These are phyloP conservation scores for Prunus fruticosa DNA, from an alignment of 306 rosid genomes.

Conservation along the genomic window DNA sequence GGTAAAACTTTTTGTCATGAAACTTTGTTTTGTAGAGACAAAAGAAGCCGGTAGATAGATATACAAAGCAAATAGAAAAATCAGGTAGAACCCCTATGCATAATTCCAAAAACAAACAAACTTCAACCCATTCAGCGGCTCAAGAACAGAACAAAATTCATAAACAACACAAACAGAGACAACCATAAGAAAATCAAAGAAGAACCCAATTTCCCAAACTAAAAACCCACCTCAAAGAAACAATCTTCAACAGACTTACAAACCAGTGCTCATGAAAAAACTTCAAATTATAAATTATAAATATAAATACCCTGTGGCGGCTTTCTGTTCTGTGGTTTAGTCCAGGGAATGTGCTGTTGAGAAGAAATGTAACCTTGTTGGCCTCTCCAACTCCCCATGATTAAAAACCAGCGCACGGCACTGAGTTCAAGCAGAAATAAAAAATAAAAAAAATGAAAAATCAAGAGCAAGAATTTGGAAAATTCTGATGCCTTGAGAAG, in stretches of 20 bases:
- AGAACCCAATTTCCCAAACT: constrained; percentile 1
- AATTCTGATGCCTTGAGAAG: not conserved
- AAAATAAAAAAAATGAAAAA: not conserved
- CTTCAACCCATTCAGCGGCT: not conserved
- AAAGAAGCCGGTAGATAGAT: not conserved
- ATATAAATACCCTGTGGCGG: constrained; percentile 55
- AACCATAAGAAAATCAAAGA: constrained; percentile 2
- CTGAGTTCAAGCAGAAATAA: not conserved
- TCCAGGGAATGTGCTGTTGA: constrained; percentile 35
- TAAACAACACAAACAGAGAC: not conserved
- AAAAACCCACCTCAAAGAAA: not conserved
- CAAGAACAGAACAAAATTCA: not conserved
- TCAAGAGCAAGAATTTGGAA: not conserved
- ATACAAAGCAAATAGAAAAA: not conserved
- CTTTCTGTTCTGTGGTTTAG: constrained; percentile 38
- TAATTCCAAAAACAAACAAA: not conserved
- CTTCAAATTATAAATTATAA: too few species aligned
- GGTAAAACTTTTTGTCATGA: not conserved
- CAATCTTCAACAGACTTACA: not conserved
- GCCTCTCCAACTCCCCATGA: constrained; percentile 65
- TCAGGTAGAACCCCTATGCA: not conserved
- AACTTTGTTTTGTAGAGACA: not conserved
- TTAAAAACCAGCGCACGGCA: constrained; percentile 8
- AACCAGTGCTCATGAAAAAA: constrained; percentile 15
- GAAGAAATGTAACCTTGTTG: constrained; percentile 38